Base-by-base conservation (phyloP, 2,329 filamentous ascomycete species). In the Botrytis medusae region DNA sequence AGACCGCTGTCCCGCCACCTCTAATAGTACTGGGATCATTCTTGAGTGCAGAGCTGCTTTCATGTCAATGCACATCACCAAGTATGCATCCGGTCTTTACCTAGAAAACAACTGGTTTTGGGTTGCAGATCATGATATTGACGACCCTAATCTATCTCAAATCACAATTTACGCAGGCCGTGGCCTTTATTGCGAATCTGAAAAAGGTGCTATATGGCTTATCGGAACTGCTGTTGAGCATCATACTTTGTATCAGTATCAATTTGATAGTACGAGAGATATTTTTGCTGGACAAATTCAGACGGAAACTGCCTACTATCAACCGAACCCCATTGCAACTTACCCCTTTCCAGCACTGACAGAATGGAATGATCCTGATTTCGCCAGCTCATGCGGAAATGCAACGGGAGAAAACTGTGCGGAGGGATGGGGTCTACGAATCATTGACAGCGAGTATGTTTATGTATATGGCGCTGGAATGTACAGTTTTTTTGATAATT, bases 91-190 rank as follows among this genome's bases (percentile, higher is more conserved):
- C 0, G 91, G 88, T 63, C 67, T 82, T 10, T 86, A 86, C 74
- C 78, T 85, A 51, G 84, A 86, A 76, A 86, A 88, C 76, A 79
- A 84, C 75, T 85, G 85, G 85, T 80, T 83, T 57, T 86, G 85
- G 85, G 82, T 81, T n/a, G 82, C 84, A 10, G 85, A 86, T 73
- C 85, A 86, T 72, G 81, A 81, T 44, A 76, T 83, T 25, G 82
- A 84, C 44, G 76, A 75, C 62, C 64, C 78, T 5, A 34, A 57
- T 85, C 85, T 74, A 84, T 87, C n/a, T 83, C 87, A 16, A 89
- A 90, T 59, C 88, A 85, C 89, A 67, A 85, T 85, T 61, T 85
- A 83, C 60, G 82, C 83, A 32, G 87, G 83, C 54, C 84, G 87
- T 22, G 86, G 86, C 62, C 78, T 84, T 0, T 80, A 87, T 3